These are phyloP conservation scores for Aspergillus sclerotialis DNA, from an alignment of 2,329 filamentous ascomycete species.

Conservation along the genomic window DNA sequence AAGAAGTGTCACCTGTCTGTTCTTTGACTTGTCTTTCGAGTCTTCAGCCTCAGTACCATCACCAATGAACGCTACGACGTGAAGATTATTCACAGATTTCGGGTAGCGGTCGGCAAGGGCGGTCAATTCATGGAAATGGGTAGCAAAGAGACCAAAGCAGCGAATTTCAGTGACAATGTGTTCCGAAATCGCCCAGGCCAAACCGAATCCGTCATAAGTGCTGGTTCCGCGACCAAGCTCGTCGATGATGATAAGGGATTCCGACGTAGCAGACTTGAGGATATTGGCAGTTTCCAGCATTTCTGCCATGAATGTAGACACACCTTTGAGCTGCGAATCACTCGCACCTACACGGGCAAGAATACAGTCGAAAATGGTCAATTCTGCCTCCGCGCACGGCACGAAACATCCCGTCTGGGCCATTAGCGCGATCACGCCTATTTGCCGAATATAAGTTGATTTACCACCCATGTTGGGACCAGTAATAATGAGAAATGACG, in stretches of 20 bases:
- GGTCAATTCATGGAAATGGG: constrained; percentile 96
- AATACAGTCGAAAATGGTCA: constrained; percentile 95
- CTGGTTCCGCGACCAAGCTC: constrained; percentile 94
- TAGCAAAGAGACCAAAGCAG: constrained; percentile 91
- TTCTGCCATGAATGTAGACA: constrained; percentile 98
- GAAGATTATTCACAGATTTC: constrained; percentile 77
- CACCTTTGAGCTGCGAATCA: constrained; percentile 94
- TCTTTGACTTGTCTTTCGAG: constrained; percentile 46
- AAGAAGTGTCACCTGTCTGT: constrained; percentile 80
- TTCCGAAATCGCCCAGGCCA: constrained; percentile 99
- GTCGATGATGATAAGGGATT: constrained; percentile 97
- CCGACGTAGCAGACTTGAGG: constrained; percentile 88
- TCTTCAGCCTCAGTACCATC: constrained; percentile 43
- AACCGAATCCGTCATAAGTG: constrained; percentile 95
- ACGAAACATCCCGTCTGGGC: constrained; percentile 96
- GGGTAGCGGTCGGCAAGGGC: constrained; percentile 79
- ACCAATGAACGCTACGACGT: constrained; percentile 88
- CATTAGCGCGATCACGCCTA: constrained; percentile 94
- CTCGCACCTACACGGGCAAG: constrained; percentile 91
- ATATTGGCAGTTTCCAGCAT: constrained; percentile 99
- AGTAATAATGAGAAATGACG: constrained; percentile 92
- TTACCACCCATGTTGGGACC: constrained; percentile 99
- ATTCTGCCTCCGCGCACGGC: constrained; percentile 78
- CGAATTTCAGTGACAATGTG: constrained; percentile 94
- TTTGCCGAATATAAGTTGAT: constrained; percentile 95